phyloP scores from a whole-genome alignment of 345 rosid species.

The Eucalyptus grandis region DNA sequence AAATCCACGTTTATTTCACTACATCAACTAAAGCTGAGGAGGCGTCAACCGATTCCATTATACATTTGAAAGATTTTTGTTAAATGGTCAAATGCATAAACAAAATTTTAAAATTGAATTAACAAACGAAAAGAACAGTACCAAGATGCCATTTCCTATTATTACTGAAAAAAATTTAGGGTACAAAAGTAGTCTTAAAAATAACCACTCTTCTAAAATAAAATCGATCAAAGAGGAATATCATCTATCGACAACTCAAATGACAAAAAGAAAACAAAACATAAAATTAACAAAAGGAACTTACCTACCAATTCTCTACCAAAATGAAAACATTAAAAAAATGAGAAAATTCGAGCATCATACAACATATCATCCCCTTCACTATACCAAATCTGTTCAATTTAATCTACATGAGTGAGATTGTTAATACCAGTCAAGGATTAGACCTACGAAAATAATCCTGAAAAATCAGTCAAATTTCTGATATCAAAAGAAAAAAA shows the following conservation, averaged over 20 bases:
- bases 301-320: not conserved
- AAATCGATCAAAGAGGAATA: not conserved
- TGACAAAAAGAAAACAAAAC: not conserved
- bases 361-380: not conserved
- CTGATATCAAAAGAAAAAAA: not conserved
- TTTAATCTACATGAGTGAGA: not conserved
- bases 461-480: not conserved
- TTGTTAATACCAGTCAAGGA: not conserved
- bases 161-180: not conserved
- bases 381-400: not conserved
- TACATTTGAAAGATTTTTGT: not conserved
- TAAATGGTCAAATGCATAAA: not conserved
- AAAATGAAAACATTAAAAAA: not conserved
- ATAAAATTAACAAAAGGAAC: not conserved
- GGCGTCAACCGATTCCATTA: not conserved
- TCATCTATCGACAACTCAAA: not conserved
- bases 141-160: not conserved
- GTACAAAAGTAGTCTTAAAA: not conserved
- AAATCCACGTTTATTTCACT: not conserved
- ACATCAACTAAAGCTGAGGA: not conserved
- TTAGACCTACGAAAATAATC: not conserved
- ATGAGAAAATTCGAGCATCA: not conserved
- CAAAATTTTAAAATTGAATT: not conserved
- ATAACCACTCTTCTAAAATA: not conserved
- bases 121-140: not conserved